A percentile compares a stretch with the other conserved stretches of the same genome.
Conservation (phyloP, 2,329 filamentous ascomycete species). For the Fusarium camptoceras region DNA sequence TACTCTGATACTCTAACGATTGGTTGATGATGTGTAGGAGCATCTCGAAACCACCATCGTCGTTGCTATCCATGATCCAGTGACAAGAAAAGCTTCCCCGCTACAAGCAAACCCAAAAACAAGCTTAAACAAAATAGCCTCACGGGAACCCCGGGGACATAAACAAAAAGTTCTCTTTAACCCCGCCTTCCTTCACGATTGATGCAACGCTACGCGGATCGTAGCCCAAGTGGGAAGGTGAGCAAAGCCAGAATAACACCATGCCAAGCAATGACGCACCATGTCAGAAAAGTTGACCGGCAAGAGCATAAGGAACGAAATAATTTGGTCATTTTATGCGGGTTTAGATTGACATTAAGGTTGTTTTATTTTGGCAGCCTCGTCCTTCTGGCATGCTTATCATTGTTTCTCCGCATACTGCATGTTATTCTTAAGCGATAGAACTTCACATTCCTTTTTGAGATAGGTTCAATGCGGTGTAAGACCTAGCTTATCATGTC, state of each 20-base stretch:
- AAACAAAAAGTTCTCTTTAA: neutral
- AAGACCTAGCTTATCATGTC: conserved; percentile 25
- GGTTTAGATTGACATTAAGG: too few species aligned
- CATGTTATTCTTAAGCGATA: neutral
- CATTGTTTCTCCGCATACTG: conserved; percentile 1
- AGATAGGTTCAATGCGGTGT: conserved; percentile 21
- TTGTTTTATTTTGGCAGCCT: too few species aligned
- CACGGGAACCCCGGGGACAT: neutral
- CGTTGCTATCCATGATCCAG: too few species aligned
- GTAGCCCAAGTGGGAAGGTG: conserved; percentile 30
- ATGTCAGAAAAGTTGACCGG: too few species aligned
- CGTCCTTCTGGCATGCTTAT: conserved; percentile 6
- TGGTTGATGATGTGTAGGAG: too few species aligned
- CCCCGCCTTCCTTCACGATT: neutral
- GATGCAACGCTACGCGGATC: conserved; percentile 23
- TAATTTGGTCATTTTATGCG: too few species aligned
- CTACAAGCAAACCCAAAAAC: conserved; percentile 10
- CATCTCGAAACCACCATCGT: neutral
- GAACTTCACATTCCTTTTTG: conserved; percentile 30
- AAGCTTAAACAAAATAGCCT: conserved; percentile 27
- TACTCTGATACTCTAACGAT: too few species aligned
- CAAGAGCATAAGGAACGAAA: too few species aligned
- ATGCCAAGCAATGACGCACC: conserved; percentile 35
- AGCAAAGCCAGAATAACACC: neutral
- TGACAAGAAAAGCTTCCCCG: too few species aligned